Base-by-base conservation (phyloP, 2,329 filamentous ascomycete genomes). In the Furcasterigmium sp. region DNA sequence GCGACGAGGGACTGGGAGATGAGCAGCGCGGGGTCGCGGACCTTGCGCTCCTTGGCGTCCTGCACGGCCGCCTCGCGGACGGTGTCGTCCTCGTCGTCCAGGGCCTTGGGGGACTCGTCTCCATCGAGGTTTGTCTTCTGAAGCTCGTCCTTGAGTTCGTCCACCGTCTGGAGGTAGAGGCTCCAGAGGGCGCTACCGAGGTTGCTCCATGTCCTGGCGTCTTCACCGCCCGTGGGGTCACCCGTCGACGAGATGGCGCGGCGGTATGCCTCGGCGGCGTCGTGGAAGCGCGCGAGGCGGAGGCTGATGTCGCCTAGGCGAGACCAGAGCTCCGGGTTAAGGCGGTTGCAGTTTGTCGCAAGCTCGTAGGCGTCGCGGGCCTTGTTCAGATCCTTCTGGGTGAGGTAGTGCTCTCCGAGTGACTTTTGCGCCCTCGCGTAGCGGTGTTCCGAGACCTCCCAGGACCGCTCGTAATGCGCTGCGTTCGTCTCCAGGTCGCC, bases 191-290 rank as follows among this genome's bases (percentile, higher is more conserved):
- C 84, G 2, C 86, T 90, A 0, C 91, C 93, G 18, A 98, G 75
- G 58, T 98, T 98, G 55, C 87, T 94, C 89, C 93, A 98, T 1
- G 88, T 89, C 57, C 95, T 82, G 1, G 91, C 91, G 57, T 96
- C 91, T 41, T 85, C 83, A 20, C 94, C 91, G 38, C 95, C 93
- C 10, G 87, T 76, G 2, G 62, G 62, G 25, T 74, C 72, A 25
- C 68, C 72, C 0, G 74, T 68, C 7, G 69, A 65, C 52, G 87
- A 82, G 10, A 98, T 91, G 8, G 85, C 85, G 18, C 90, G 78
- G 8, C 83, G 82, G 62, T 94, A 98, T 0, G 90, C 85, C 51
- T 91, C 83, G 1, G 87, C 83, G 0, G 93, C 91, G 17, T 85
- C 84, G 17, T 83, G 73, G 67, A 87, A 97, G 30, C 83, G 73